A percentile compares a stretch with the other conserved stretches of the same genome.
Evolutionary conservation across 805 yeast genomes (phyloP).

Genomic region (Clavispora asparagi): DNA sequence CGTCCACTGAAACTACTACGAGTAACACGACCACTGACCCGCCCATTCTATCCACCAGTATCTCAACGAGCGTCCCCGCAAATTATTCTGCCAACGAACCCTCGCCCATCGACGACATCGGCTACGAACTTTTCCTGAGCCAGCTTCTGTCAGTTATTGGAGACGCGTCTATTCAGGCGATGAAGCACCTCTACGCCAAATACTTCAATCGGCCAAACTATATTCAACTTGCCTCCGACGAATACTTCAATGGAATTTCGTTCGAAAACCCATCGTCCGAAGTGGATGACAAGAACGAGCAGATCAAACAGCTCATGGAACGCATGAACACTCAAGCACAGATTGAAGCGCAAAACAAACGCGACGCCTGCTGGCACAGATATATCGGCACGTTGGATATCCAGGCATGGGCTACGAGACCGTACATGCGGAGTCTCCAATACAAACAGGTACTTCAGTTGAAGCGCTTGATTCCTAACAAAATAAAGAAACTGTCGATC

Average conservation of each 20-base stretch:
- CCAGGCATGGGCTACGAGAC: conserved; percentile 70
- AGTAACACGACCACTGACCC: too few relatives aligned
- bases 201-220: conserved; percentile 16
- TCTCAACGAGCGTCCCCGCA: too few relatives aligned
- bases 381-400: conserved; percentile 59
- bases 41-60: too few relatives aligned
- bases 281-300: conserved; percentile 1
- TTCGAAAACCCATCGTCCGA: not conserved
- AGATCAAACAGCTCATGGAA: conserved; percentile 6
- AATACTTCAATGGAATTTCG: conserved; percentile 11
- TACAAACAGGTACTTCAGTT: conserved; percentile 42
- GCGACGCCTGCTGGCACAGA: conserved; percentile 24
- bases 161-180: conserved; percentile 3
- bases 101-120: conserved; percentile 2
- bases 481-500: conserved; percentile 12
- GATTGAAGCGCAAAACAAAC: conserved; percentile 5
- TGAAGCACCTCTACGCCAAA: conserved; percentile 8
- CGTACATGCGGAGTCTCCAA: conserved; percentile 43
- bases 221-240: conserved; percentile 14
- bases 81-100: too few relatives aligned
- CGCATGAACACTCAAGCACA: conserved; percentile 8
- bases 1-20: too few relatives aligned
- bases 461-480: conserved; percentile 27
- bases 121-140: conserved; percentile 12
- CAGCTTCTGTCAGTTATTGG: conserved; percentile 13